Conservation (phyloP, 163 green algal species). For the Volvox carteri region DNA sequence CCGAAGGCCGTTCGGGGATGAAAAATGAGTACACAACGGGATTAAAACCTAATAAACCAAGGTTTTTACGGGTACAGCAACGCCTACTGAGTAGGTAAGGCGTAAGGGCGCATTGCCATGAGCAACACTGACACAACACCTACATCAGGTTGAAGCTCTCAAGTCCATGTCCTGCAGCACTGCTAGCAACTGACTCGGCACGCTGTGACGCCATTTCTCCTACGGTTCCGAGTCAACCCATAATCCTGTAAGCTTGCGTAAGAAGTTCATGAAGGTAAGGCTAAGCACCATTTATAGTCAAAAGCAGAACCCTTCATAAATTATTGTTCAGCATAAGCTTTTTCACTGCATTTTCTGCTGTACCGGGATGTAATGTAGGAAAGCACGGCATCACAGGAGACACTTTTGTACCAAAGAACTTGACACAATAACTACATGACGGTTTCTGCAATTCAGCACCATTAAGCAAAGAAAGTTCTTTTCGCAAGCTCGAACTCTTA, state of each 20-base stretch:
- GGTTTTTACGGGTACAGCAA: too few species aligned
- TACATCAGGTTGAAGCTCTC: not conserved
- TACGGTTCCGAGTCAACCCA: not conserved
- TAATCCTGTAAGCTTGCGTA: not conserved
- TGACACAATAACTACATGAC: too few species aligned
- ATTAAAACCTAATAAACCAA: not conserved
- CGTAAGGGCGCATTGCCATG: not conserved
- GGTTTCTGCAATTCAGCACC: too few species aligned
- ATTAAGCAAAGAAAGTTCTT: too few species aligned
- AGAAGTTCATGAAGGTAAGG: not conserved
- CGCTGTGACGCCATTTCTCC: not conserved
- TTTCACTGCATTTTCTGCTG: too few species aligned
- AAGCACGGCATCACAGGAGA: too few species aligned
- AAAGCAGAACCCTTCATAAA: not conserved
- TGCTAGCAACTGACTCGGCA: slow-evolving; percentile 25
- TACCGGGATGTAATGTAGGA: too few species aligned
- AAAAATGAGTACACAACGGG: not conserved
- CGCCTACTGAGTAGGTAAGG: not conserved
- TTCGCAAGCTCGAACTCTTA: too few species aligned
- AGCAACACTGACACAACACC: not conserved
- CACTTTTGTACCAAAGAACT: too few species aligned
- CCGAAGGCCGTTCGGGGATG: not conserved
- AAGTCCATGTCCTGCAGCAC: not conserved
- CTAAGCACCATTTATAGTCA: not conserved
- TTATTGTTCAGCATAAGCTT: too few species aligned